A percentile compares a stretch with the other conserved stretches of the same genome.
Evolutionary conservation across 129 eudicot genomes (phyloP).

Genomic region (Chrysanthemum seticuspe): DNA sequence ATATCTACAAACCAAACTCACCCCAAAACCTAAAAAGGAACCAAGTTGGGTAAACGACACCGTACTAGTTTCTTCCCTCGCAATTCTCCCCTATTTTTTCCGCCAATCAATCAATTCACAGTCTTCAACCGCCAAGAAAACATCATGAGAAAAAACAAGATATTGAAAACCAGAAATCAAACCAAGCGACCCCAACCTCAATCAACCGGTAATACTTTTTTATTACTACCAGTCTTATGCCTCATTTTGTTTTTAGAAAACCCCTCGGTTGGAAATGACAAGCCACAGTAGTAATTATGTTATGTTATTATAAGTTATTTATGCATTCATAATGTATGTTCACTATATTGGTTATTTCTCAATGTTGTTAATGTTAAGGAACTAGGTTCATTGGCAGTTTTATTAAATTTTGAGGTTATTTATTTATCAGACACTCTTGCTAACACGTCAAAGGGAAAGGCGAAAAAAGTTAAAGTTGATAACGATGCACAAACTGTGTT

Average conservation of each 20-base stretch:
- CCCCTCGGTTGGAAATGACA: no score
- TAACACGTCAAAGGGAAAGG: constrained; percentile 41
- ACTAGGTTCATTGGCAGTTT: background rate
- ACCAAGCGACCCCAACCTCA: constrained; percentile 35
- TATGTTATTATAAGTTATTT: no score
- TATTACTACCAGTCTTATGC: background rate
- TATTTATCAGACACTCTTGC: constrained; percentile 52
- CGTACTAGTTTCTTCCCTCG: constrained; percentile 23
- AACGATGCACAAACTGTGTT: background rate
- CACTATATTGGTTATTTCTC: background rate
- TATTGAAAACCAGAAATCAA: constrained; percentile 64
- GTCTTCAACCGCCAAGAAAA: constrained; percentile 29
- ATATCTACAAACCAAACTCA: no score
- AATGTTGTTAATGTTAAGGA: background rate
- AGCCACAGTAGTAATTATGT: no score
- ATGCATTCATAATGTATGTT: no score
- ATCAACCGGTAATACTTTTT: constrained; percentile 37
- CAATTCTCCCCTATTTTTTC: constrained; percentile 20
- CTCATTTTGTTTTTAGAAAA: no score
- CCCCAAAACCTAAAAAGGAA: no score
- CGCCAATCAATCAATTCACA: constrained; percentile 23
- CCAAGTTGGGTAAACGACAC: constrained; percentile 11
- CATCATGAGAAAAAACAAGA: no score
- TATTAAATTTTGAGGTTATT: background rate
- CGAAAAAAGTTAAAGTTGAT: constrained; percentile 7